phyloP scores from a whole-genome alignment of 2,329 filamentous ascomycete genomes.

The Fusarium sp. region DNA sequence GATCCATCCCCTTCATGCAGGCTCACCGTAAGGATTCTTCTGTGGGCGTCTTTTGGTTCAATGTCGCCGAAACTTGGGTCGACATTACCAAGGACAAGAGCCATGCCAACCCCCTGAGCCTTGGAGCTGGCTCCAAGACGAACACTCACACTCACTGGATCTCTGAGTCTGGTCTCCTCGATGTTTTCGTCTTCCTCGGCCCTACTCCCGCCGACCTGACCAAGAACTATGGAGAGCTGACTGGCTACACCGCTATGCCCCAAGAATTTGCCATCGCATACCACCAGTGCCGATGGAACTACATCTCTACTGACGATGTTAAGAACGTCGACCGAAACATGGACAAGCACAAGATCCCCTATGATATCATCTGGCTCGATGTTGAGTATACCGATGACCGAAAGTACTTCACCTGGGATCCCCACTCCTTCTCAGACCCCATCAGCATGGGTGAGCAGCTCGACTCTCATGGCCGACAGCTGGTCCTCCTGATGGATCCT shows the following conservation, averaged over 20 bases:
- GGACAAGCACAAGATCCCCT: slow-evolving; percentile 94
- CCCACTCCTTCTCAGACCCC: slow-evolving; percentile 87
- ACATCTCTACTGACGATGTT: slow-evolving; percentile 95
- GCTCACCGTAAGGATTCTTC: slow-evolving; percentile 94
- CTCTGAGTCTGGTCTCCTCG: slow-evolving; percentile 88
- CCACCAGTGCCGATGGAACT: slow-evolving; percentile 99
- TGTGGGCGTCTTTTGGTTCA: slow-evolving; percentile 97
- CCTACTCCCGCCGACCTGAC: slow-evolving; percentile 86
- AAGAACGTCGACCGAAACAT: slow-evolving; percentile 97
- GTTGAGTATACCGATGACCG: slow-evolving; percentile 97
- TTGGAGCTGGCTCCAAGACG: slow-evolving; percentile 76
- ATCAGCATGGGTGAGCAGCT: slow-evolving; percentile 89
- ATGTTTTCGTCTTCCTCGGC: slow-evolving; percentile 94
- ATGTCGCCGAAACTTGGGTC: slow-evolving; percentile 96
- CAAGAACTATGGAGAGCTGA: slow-evolving; percentile 87
- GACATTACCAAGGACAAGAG: slow-evolving; percentile 88
- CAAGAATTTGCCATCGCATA: slow-evolving; percentile 94
- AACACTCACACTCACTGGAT: slow-evolving; percentile 96
- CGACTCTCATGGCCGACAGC: slow-evolving; percentile 85
- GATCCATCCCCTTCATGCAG: slow-evolving; percentile 98
- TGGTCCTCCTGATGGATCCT: slow-evolving; percentile 95
- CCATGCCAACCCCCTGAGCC: slow-evolving; percentile 79
- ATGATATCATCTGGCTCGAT: slow-evolving; percentile 99
- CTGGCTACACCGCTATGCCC: slow-evolving; percentile 90
- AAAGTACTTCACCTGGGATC: slow-evolving; percentile 98